A percentile compares a stretch with the other conserved stretches of the same genome.
phyloP scores from a whole-genome alignment of 352 stramenopile species.

The Globisporangium abappressorium region DNA sequence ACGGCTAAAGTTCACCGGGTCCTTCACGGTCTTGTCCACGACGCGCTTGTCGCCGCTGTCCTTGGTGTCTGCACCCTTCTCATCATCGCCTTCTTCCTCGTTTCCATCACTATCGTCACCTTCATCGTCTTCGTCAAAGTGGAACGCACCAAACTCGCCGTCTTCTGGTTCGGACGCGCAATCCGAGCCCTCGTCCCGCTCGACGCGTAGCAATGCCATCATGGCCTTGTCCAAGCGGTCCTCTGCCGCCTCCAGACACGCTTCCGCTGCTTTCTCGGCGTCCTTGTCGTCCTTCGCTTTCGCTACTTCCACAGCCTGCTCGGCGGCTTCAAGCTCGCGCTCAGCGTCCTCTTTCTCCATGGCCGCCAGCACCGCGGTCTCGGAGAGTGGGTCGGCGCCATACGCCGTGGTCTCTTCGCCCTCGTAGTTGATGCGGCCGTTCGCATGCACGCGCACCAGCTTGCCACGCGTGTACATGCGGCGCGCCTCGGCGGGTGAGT shows the following conservation, averaged over 20 bases:
- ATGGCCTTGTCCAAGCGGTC: slow-evolving; percentile 66
- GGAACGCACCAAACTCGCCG: slow-evolving; percentile 48
- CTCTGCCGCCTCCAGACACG: slow-evolving; percentile 55
- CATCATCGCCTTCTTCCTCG: slow-evolving; percentile 57
- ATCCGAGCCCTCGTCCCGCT: slow-evolving; percentile 37
- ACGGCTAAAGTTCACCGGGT: slow-evolving; percentile 75
- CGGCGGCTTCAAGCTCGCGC: slow-evolving; percentile 50
- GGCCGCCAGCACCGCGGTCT: slow-evolving; percentile 49
- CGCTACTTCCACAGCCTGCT: slow-evolving; percentile 36
- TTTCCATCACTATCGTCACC: slow-evolving; percentile 54
- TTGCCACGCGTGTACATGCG: slow-evolving; percentile 91
- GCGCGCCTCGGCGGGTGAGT: slow-evolving; percentile 83
- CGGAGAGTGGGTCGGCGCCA: slow-evolving; percentile 58
- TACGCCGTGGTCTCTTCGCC: slow-evolving; percentile 83
- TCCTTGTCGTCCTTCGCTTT: slow-evolving; percentile 33
- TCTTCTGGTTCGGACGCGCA: slow-evolving; percentile 27
- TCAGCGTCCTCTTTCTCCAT: slow-evolving; percentile 69
- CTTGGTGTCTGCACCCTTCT: slow-evolving; percentile 28
- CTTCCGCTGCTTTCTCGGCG: slow-evolving; percentile 39
- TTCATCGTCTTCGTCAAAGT: slow-evolving; percentile 53
- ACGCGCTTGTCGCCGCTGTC: slow-evolving; percentile 16
- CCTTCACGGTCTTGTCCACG: slow-evolving; percentile 53
- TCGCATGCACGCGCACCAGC: slow-evolving; percentile 87
- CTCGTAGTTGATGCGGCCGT: slow-evolving; percentile 96
- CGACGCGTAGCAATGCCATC: slow-evolving; percentile 70